Evolutionary conservation across 257 asterid species (phyloP), one percentile per base, ranked within the genome.

Genomic region (Nicotiana noctiflora): DNA sequence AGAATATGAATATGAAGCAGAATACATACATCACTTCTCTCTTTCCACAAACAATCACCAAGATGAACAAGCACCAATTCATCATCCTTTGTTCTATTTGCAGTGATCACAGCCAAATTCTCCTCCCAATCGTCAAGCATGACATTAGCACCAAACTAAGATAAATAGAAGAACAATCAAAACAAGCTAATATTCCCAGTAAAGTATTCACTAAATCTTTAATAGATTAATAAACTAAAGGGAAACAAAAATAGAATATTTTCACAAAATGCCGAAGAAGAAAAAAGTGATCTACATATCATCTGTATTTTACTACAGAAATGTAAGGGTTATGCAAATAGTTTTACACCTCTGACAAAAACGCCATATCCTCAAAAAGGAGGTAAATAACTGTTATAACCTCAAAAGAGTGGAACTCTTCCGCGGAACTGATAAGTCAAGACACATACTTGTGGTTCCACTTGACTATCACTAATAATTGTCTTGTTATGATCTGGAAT

Each of bases 121-220:
- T 92, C 98, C 82, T 93, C 94, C 99, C 99, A 95, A 82, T 90
- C 94, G 82, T 93, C 97, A 85, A 95, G 89, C 98, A 95, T 90
- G 83, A 90, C 89, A 82, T 88, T 91, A 61, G 85, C 88, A 82
- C 90, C 91, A 82, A 87, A 82, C 98, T 95, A 86, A 34, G 80
- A 75, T 12, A 49, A 79, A 49, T 79, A 62, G 31, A 37, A 81
- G 76, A 25, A 80, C 4, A 40, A 81, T 82, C 40, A 81, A 15
- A 40, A 56, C 81, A 63, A 56, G 49, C 44, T 9, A 60, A 75
- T 67, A 34, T 79, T 53, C 31, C 82, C 64, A 83, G 79, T 68
- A 67, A 72, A 46, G 32, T 44, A 49, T 49, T 44, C 37, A 49
- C 37, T 49, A 56, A 18, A 18, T 18, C 25, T 56, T 56, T 2